phyloP scores from a whole-genome alignment of 164 flowering plant genomes.

The Aristolochia fimbriata region DNA sequence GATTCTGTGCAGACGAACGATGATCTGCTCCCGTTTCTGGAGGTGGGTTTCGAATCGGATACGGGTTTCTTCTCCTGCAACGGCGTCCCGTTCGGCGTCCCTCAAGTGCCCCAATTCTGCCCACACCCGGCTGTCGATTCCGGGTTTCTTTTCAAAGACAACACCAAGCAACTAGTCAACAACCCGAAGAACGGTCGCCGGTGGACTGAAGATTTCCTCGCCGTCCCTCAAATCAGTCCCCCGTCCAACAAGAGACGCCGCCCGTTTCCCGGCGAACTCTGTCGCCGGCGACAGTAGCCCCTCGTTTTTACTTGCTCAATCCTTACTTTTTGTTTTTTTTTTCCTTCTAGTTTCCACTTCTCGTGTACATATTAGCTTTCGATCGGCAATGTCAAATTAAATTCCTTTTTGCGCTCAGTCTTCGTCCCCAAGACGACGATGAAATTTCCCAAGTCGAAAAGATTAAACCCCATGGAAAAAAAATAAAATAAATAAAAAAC shows the following conservation, averaged over 20 bases:
- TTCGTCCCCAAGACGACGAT: too few species aligned
- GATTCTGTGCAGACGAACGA: constrained; percentile 16
- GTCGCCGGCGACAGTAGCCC: too few species aligned
- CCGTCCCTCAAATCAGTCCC: constrained; percentile 67
- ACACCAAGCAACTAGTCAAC: constrained; percentile 8
- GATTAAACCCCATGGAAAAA: too few species aligned
- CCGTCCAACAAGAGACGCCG: constrained; percentile 50
- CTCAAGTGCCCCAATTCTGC: constrained; percentile 30
- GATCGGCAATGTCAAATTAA: too few species aligned
- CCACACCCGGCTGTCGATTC: background rate
- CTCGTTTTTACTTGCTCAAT: too few species aligned
- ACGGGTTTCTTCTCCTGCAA: constrained; percentile 22
- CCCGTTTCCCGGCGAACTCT: too few species aligned
- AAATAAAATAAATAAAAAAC: too few species aligned
- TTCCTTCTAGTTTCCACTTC: too few species aligned
- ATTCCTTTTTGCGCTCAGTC: too few species aligned
- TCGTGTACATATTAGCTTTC: too few species aligned
- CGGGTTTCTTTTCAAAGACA: background rate
- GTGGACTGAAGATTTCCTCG: constrained; percentile 42
- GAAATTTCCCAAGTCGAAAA: too few species aligned
- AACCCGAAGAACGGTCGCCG: constrained; percentile 14
- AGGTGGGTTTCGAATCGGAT: constrained; percentile 21
- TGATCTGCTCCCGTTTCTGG: constrained; percentile 25
- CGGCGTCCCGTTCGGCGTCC: constrained; percentile 41
- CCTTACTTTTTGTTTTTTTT: too few species aligned